These are phyloP conservation scores for Torulaspora franciscae DNA, from an alignment of 805 yeast species.

Conservation along the genomic window DNA sequence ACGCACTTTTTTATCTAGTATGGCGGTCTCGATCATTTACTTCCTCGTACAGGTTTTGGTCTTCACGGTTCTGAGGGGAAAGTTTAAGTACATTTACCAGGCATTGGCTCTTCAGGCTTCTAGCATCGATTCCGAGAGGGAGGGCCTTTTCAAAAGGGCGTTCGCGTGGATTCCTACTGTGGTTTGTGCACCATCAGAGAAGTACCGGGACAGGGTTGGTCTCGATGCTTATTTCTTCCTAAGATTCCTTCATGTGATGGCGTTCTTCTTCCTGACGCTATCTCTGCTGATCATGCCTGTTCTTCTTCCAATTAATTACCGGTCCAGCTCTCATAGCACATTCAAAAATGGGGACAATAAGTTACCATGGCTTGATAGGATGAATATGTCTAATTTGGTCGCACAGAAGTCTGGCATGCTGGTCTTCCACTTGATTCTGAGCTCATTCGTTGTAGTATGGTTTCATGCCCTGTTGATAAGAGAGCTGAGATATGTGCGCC, in stretches of 20 bases:
- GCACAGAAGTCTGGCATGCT: conserved; percentile 45
- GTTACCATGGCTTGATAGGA: conserved; percentile 44
- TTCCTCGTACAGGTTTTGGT: conserved; percentile 49
- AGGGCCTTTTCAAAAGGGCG: conserved; percentile 22
- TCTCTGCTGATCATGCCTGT: conserved; percentile 54
- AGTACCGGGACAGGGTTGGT: conserved; percentile 44
- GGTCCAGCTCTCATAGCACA: conserved; percentile 29
- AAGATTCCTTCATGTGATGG: conserved; percentile 51
- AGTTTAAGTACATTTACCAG: conserved; percentile 46
- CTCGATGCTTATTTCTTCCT: conserved; percentile 72
- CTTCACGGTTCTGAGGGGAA: conserved; percentile 39
- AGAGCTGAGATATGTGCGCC: conserved; percentile 45
- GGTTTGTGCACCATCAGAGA: conserved; percentile 38
- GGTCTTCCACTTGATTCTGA: conserved; percentile 59
- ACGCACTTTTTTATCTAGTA: conserved; percentile 50
- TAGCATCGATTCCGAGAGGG: too few species aligned
- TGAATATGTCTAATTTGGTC: conserved; percentile 69
- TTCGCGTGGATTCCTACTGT: conserved; percentile 54
- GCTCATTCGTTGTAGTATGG: conserved; percentile 49
- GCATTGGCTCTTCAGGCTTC: background rate
- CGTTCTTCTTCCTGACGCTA: conserved; percentile 47
- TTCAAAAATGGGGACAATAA: background rate
- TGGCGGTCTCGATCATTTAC: conserved; percentile 49
- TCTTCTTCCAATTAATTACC: conserved; percentile 57
- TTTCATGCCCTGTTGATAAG: conserved; percentile 52